phyloP scores from a whole-genome alignment of 768 basidiomycete species.

The Tulasnella sp. region DNA sequence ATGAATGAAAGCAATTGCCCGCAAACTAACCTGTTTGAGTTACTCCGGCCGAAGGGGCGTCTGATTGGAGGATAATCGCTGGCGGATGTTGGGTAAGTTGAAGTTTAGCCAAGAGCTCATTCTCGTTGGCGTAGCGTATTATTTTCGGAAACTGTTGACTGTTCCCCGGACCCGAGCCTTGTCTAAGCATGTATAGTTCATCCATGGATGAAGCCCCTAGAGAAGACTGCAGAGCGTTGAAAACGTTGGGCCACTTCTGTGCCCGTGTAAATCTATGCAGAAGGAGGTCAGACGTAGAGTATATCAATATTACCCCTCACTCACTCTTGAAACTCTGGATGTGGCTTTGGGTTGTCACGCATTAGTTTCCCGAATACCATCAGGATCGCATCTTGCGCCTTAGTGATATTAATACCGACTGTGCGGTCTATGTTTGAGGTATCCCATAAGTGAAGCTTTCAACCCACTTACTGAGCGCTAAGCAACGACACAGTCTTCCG shows the following conservation, averaged over 20 bases:
- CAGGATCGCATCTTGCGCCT: not conserved
- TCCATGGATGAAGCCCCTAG: too few species aligned
- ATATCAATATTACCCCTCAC: not conserved
- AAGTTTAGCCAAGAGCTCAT: too few species aligned
- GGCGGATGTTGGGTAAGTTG: too few species aligned
- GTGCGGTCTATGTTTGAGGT: not conserved
- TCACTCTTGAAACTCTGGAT: not conserved
- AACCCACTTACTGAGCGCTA: not conserved
- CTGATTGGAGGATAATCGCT: too few species aligned
- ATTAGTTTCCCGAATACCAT: not conserved
- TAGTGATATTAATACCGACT: not conserved
- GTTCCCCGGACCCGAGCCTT: too few species aligned
- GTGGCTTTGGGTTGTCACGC: not conserved
- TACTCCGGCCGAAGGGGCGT: too few species aligned
- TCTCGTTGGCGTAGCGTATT: too few species aligned
- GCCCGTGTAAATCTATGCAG: not conserved
- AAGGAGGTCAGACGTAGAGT: not conserved
- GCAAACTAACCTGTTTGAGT: too few species aligned
- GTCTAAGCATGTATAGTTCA: too few species aligned
- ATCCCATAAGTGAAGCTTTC: not conserved
- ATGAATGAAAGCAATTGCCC: too few species aligned
- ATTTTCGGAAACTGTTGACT: too few species aligned
- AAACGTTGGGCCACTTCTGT: not conserved
- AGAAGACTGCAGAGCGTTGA: not conserved
- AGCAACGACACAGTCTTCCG: not conserved